Evolutionary conservation across 2,329 filamentous ascomycete species (phyloP).

Genomic region (Aspergillus sp.): DNA sequence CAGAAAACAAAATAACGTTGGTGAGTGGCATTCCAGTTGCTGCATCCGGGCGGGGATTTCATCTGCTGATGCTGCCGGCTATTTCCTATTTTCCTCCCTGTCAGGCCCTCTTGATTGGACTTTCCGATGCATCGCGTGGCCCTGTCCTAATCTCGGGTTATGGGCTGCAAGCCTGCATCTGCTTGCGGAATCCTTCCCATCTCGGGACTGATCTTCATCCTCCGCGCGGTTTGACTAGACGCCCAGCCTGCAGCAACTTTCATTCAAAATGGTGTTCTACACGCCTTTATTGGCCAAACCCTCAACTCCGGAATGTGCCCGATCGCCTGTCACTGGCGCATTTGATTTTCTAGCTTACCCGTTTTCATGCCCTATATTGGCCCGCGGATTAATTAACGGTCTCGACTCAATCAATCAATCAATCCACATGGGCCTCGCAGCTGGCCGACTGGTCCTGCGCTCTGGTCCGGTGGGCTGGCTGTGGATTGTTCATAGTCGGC

Average conservation of each 20-base stretch:
- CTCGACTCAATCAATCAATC: too few species aligned
- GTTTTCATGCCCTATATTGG: not conserved
- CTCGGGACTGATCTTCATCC: not conserved
- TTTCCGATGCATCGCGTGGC: not conserved
- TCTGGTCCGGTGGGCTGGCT: constrained; percentile 30
- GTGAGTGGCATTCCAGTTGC: too few species aligned
- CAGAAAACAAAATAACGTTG: too few species aligned
- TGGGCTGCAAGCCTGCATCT: too few species aligned
- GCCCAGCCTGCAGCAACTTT: too few species aligned
- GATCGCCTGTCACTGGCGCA: not conserved
- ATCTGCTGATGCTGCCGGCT: not conserved
- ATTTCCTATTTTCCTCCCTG: not conserved
- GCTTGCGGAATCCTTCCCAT: not conserved
- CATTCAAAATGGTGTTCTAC: too few species aligned
- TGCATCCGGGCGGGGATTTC: too few species aligned
- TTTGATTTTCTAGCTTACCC: not conserved
- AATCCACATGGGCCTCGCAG: not conserved
- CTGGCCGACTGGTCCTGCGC: constrained; percentile 8
- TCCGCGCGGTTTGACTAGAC: too few species aligned
- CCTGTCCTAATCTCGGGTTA: not conserved
- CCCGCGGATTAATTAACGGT: too few species aligned
- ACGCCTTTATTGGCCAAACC: too few species aligned
- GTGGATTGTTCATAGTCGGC: constrained; percentile 18
- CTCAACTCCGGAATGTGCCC: not conserved
- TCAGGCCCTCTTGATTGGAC: not conserved